Base-by-base conservation (phyloP, 805 yeast species). In the Yamadazyma endophytica region DNA sequence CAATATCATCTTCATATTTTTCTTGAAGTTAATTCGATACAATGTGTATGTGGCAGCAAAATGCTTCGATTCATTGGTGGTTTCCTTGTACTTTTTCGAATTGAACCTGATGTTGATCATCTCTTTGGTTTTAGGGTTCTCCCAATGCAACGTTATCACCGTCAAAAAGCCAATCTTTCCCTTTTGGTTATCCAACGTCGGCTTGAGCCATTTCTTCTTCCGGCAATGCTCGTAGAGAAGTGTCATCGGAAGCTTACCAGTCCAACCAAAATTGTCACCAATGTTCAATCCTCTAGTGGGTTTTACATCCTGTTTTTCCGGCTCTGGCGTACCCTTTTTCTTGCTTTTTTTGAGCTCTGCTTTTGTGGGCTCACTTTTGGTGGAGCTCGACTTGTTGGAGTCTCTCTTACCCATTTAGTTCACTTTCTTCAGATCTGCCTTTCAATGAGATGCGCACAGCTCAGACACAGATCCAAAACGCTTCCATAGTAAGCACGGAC, bases 241-340 rank as follows among this genome's bases (percentile, higher is more conserved):
- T 0, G 92, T 79, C 2, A 84, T 87, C 0, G 98, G 97, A 11
- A 90, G 64, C 47, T 90, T 90, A 1, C 98, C 98, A 0, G 96
- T 88, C 96, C 96, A 88, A 17, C 90, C 86, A 26, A 79, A 62
- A 21, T 82, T 73, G 11, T 82, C 79, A 9, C 69, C 70, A 18
- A 66, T 56, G 13, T 54, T 66, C 18, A 58, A 42, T 3, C 72
- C 72, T 36, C 70, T 41, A 28, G 44, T 57, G 4, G 70, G 70
- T 31, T 61, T 61, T 17, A 48, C 44, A 3, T 43, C 35, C 3
- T 42, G 50, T 12, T 39, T 42, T 6, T 15, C 29, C 26, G 2
- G 24, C 17, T 19, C 14, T 19, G 12, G 31, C 13, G 16, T n/a
- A 9, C n/a, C 9, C 21, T 17, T 14, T 17, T 6, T 17, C 22